Base-by-base conservation (phyloP, 306 rosid species). In the Quercus variabilis region DNA sequence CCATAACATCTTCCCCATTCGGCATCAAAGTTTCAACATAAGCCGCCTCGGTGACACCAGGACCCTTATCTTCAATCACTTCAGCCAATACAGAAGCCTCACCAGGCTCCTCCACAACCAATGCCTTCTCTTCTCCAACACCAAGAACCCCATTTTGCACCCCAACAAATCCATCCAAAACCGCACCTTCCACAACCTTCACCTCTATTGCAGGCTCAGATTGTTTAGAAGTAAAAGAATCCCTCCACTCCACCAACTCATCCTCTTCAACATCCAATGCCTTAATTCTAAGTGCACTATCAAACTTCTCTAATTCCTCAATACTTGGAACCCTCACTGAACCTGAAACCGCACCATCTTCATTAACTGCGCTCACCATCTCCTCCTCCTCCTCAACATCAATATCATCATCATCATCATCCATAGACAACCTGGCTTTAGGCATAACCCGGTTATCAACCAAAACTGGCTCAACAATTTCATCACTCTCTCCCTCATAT, bases 381-480 rank as follows among this genome's bases (percentile, higher is more conserved):
- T 74, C 88, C 28, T 78, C 84, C 74, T 69, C 76, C 54, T 41
- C 67, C 41, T 23, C 49, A 12, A 12, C 54, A 12, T 12, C 17
- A 49, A 49, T 12, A 20, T 55, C 86, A 0, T 73, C 81, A 0
- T 70, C 86, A 6, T 87, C 96, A 2, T 83, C 88, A 19, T 82
- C 83, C 80, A 78, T 76, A 64, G 91, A 88, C 56, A 91, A 75
- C 41, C 81, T 83, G 5, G 97, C 97, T 83, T 89, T 78, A 3
- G 97, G 97, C 84, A 62, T 82, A 76, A 79, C 87, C 58, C 76
- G 78, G 38, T 46, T 70, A 35, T 55, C 76, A 70, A 71, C 43
- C 74, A 78, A 18, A 72, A 83, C 74, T 7, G 75, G 41, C 20
- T 79, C 79, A 64, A 28, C 43, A 63, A 17, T 54, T 23, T 72